Evolutionary conservation across 83 land plant species (phyloP).

Genomic region (Picea engelmannii): DNA sequence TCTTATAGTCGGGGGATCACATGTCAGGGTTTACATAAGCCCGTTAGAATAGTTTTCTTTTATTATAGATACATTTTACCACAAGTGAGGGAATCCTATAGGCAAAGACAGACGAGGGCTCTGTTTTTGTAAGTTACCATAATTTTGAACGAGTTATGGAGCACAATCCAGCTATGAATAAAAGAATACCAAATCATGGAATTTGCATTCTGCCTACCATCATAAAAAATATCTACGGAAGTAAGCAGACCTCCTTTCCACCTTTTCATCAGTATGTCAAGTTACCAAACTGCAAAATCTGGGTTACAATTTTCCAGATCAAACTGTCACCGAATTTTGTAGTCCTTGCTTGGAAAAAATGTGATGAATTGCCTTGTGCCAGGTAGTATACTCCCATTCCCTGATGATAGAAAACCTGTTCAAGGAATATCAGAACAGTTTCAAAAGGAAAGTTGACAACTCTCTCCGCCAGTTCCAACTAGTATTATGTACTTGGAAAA

Average conservation of each 20-base stretch:
- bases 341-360: too few species aligned
- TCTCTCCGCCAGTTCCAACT: conserved; percentile 6
- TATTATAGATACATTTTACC: too few species aligned
- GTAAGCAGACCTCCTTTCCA: conserved; percentile 8
- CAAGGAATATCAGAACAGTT: not conserved
- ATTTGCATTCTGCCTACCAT: conserved; percentile 8
- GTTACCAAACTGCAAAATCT: conserved; percentile 8
- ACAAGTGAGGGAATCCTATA: too few species aligned
- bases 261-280: conserved; percentile 7
- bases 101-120: too few species aligned
- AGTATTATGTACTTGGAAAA: conserved; percentile 11
- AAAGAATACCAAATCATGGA: conserved; percentile 2
- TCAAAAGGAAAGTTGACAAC: conserved; percentile 8
- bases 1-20: too few species aligned
- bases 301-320: not conserved
- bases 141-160: too few species aligned
- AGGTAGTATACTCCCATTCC: not conserved
- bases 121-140: too few species aligned
- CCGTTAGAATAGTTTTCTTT: too few species aligned
- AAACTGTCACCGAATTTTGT: not conserved
- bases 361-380: conserved; percentile 3
- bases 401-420: conserved; percentile 9
- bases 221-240: not conserved
- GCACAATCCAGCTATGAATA: not conserved
- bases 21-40: too few species aligned